A percentile compares a stretch with the other conserved stretches of the same genome.
phyloP scores from a whole-genome alignment of 2,329 filamentous ascomycete genomes.

The Fusarium dimerum region DNA sequence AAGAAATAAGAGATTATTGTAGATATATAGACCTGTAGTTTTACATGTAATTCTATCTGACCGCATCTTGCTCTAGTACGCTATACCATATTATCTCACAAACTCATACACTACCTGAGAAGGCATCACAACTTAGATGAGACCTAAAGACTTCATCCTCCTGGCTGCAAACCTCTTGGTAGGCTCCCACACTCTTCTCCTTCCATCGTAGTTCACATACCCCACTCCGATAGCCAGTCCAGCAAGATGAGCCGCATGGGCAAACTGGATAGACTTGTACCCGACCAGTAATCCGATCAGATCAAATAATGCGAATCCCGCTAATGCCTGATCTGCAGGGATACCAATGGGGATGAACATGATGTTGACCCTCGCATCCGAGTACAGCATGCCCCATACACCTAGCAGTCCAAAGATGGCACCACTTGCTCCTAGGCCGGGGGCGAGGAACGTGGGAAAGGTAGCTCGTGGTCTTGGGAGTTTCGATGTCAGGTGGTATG shows the following conservation, averaged over 20 bases:
- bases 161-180: neutral
- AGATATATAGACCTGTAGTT: no score
- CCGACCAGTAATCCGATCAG: neutral
- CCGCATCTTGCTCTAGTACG: no score
- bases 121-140: neutral
- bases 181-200: slow-evolving; percentile 1
- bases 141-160: neutral
- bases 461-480: neutral
- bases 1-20: no score
- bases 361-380: neutral
- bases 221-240: slow-evolving; percentile 1
- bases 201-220: slow-evolving; percentile 4
- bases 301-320: neutral
- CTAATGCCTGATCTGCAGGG: neutral
- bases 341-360: neutral
- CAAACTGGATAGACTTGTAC: neutral
- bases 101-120: no score
- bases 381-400: slow-evolving; percentile 1
- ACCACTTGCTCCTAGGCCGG: neutral
- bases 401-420: slow-evolving; percentile 1
- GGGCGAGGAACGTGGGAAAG: neutral
- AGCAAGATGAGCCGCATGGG: neutral
- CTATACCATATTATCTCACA: no score
- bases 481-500: neutral
- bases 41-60: no score